A percentile compares a stretch with the other conserved stretches of the same genome.
phyloP scores from a whole-genome alignment of 768 basidiomycete genomes.

The Mycena metata region DNA sequence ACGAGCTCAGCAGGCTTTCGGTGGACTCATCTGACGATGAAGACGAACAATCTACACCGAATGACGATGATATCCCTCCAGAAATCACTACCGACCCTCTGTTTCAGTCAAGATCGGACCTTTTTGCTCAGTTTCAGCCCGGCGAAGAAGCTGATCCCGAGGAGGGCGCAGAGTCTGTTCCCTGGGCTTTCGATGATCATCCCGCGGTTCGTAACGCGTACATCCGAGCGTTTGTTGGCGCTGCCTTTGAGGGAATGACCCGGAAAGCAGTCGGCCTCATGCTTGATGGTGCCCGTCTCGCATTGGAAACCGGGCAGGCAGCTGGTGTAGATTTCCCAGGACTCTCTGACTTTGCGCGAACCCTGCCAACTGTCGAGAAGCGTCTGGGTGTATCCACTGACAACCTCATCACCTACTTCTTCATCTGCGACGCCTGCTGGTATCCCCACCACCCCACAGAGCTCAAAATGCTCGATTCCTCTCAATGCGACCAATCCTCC shows the following conservation, averaged over 20 bases:
- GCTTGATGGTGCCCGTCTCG: slow-evolving; percentile 26
- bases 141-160: no score
- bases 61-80: no score
- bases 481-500: background rate
- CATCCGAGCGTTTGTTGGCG: slow-evolving; percentile 39
- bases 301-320: background rate
- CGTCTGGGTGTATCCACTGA: slow-evolving; percentile 38
- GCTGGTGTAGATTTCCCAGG: slow-evolving; percentile 14
- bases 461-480: background rate
- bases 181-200: slow-evolving; percentile 43
- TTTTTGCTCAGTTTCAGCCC: no score
- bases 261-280: slow-evolving; percentile 11
- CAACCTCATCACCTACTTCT: slow-evolving; percentile 36
- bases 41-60: no score
- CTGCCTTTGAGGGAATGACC: slow-evolving; percentile 39
- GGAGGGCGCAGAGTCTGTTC: slow-evolving; percentile 6
- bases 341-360: slow-evolving; percentile 36
- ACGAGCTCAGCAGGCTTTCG: no score
- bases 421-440: slow-evolving; percentile 41
- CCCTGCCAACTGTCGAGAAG: slow-evolving; percentile 38
- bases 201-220: slow-evolving; percentile 41
- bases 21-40: no score
- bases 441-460: slow-evolving; percentile 30
- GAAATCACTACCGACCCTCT: no score
- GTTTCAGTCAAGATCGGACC: no score